Percentiles rank a stretch among this genome's conserved stretches.
These are phyloP conservation scores for Saksenaea oblongispora DNA, from an alignment of 371 early-diverging fungal species.

Conservation along the genomic window DNA sequence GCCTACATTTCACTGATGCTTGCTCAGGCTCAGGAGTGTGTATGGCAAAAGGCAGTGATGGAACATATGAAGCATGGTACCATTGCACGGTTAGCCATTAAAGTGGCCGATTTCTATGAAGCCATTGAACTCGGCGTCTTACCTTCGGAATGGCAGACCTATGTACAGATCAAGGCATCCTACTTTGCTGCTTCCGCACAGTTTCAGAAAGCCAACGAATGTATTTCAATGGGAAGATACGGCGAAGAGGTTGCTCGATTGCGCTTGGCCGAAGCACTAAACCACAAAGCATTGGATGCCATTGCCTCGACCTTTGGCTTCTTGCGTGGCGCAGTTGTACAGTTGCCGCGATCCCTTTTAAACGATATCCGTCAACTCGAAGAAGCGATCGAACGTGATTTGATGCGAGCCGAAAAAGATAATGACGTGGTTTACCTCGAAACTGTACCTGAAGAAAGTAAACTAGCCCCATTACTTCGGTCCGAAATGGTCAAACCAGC, in stretches of 20 bases:
- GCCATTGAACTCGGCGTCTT: constrained; percentile 38
- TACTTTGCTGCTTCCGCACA: constrained; percentile 81
- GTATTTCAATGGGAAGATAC: constrained; percentile 71
- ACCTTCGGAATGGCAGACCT: constrained; percentile 59
- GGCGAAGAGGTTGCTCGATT: constrained; percentile 88
- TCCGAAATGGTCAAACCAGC: constrained; percentile 77
- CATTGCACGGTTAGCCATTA: constrained; percentile 77
- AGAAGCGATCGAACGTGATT: constrained; percentile 55
- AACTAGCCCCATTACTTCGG: constrained; percentile 61
- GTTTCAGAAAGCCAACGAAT: constrained; percentile 75
- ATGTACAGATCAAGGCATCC: constrained; percentile 69
- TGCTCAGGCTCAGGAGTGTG: constrained; percentile 91
- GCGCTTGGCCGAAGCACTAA: constrained; percentile 51
- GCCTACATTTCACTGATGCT: constrained; percentile 77
- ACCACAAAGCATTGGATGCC: constrained; percentile 23
- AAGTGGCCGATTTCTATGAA: constrained; percentile 75
- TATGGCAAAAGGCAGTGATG: constrained; percentile 81
- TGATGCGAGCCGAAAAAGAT: constrained; percentile 79
- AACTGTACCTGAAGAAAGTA: constrained; percentile 63
- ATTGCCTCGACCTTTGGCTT: constrained; percentile 12
- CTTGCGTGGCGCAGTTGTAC: constrained; percentile 1
- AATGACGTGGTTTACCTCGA: constrained; percentile 73
- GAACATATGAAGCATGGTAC: constrained; percentile 77
- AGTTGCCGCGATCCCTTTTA: constrained; percentile 11
- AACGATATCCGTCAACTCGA: constrained; percentile 38